phyloP scores from a whole-genome alignment of 2,329 filamentous ascomycete genomes.

The Botrytis elliptica region DNA sequence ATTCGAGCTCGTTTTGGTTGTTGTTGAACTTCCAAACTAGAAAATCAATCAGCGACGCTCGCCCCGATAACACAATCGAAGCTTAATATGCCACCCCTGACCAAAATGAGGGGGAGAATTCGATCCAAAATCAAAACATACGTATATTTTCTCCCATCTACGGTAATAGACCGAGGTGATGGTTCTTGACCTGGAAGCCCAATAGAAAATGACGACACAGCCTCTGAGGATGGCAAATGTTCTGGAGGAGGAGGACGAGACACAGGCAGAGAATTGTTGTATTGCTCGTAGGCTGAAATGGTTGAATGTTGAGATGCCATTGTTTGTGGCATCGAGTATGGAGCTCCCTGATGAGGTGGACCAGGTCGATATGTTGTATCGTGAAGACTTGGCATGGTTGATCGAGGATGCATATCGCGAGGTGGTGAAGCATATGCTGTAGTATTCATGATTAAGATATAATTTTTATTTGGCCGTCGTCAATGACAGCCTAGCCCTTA shows the following conservation, averaged over 20 bases:
- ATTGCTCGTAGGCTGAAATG: slow-evolving; percentile 25
- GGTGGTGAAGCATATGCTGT: slow-evolving; percentile 32
- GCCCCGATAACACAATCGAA: slow-evolving; percentile 1
- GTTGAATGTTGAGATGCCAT: slow-evolving; percentile 28
- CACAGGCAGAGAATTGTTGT: slow-evolving; percentile 23
- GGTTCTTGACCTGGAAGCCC: slow-evolving; percentile 27
- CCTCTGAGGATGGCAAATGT: slow-evolving; percentile 24
- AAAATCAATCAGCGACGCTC: slow-evolving; percentile 32
- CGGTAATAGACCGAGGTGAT: slow-evolving; percentile 24
- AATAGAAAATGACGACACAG: slow-evolving; percentile 25
- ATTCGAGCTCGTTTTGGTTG: slow-evolving; percentile 91
- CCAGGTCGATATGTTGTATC: slow-evolving; percentile 25
- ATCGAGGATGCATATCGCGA: slow-evolving; percentile 25
- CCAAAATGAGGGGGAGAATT: not conserved
- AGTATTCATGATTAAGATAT: slow-evolving; percentile 27
- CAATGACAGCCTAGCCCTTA: slow-evolving; percentile 1
- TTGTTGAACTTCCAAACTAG: slow-evolving; percentile 76
- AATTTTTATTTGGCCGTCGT: not conserved
- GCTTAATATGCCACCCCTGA: not conserved
- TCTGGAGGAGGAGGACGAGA: slow-evolving; percentile 30
- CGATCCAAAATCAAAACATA: slow-evolving; percentile 25
- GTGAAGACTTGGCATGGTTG: slow-evolving; percentile 25
- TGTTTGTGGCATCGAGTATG: slow-evolving; percentile 30
- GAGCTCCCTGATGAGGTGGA: slow-evolving; percentile 22
- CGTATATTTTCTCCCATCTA: slow-evolving; percentile 36